phyloP scores from a whole-genome alignment of 2,329 filamentous ascomycete species.

The Penicillium sp. region DNA sequence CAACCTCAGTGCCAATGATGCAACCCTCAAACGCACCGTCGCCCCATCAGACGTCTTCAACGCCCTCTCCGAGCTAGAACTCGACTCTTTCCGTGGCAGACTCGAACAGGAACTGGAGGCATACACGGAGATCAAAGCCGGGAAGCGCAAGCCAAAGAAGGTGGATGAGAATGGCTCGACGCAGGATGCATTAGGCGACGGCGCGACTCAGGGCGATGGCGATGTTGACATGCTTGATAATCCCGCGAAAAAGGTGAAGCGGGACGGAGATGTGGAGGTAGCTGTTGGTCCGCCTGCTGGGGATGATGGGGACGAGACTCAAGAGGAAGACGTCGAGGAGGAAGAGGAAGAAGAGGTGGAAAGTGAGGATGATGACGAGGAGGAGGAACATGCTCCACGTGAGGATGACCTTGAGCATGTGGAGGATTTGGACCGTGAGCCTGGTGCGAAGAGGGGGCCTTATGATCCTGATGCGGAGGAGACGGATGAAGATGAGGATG shows the following conservation, averaged over 20 bases:
- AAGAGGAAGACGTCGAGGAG: slow-evolving; percentile 28
- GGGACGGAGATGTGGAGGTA: slow-evolving; percentile 15
- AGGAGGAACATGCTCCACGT: slow-evolving; percentile 12
- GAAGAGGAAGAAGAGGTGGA: slow-evolving; percentile 25
- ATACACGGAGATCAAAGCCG: slow-evolving; percentile 45
- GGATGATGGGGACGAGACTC: slow-evolving; percentile 19
- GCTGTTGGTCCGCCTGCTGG: slow-evolving; percentile 1
- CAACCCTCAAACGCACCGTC: slow-evolving; percentile 61
- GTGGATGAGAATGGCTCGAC: slow-evolving; percentile 38
- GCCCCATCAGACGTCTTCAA: slow-evolving; percentile 59
- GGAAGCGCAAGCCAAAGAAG: slow-evolving; percentile 47
- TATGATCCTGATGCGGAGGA: slow-evolving; percentile 36
- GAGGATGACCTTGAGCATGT: slow-evolving; percentile 15
- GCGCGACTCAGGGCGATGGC: slow-evolving; percentile 12
- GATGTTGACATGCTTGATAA: slow-evolving; percentile 24
- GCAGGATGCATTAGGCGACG: background rate
- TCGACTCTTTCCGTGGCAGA: slow-evolving; percentile 56
- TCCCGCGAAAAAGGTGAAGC: slow-evolving; percentile 23
- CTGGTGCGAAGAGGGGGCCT: slow-evolving; percentile 18
- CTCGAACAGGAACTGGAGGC: slow-evolving; percentile 58
- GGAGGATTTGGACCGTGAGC: slow-evolving; percentile 36
- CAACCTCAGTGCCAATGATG: slow-evolving; percentile 56
- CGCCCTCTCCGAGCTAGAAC: slow-evolving; percentile 60
- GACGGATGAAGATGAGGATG: slow-evolving; percentile 33
- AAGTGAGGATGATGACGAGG: slow-evolving; percentile 22